Conservation (phyloP, 805 yeast genomes). For the Metschnikowia peoriensis region DNA sequence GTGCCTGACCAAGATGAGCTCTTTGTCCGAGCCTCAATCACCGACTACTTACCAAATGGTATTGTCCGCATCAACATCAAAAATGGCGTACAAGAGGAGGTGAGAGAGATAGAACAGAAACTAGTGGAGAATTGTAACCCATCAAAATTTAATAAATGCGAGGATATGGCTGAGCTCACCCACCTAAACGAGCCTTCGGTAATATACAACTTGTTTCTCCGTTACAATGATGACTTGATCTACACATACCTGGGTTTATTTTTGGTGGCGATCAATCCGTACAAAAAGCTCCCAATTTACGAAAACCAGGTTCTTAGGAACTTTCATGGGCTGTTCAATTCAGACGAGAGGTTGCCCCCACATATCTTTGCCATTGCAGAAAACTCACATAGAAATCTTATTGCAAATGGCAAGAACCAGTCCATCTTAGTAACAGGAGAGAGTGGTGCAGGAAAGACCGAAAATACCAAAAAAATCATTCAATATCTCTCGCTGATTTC, state of each 20-base stretch:
- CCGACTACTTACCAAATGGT: slow-evolving; percentile 40
- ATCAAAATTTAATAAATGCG: slow-evolving; percentile 80
- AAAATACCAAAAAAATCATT: slow-evolving; percentile 90
- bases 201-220: slow-evolving; percentile 71
- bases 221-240: slow-evolving; percentile 76
- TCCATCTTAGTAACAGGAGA: slow-evolving; percentile 97
- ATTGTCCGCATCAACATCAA: slow-evolving; percentile 36
- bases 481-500: slow-evolving; percentile 86
- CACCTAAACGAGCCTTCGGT: slow-evolving; percentile 94
- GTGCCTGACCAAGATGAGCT: slow-evolving; percentile 56
- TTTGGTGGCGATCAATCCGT: slow-evolving; percentile 93
- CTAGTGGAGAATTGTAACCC: slow-evolving; percentile 74
- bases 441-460: slow-evolving; percentile 98
- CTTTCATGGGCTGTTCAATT: slow-evolving; percentile 41
- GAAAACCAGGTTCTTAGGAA: slow-evolving; percentile 52
- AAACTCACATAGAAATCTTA: slow-evolving; percentile 73
- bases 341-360: slow-evolving; percentile 51
- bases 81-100: slow-evolving; percentile 42
- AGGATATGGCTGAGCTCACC: slow-evolving; percentile 95
- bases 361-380: slow-evolving; percentile 92
- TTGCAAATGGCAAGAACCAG: slow-evolving; percentile 71
- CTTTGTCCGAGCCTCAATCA: slow-evolving; percentile 60
- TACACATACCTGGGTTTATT: slow-evolving; percentile 95
- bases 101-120: slow-evolving; percentile 43
- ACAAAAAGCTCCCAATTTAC: slow-evolving; percentile 71